Evolutionary conservation across 2,329 filamentous ascomycete species (phyloP).

Genomic region (Colletotrichum siamense): DNA sequence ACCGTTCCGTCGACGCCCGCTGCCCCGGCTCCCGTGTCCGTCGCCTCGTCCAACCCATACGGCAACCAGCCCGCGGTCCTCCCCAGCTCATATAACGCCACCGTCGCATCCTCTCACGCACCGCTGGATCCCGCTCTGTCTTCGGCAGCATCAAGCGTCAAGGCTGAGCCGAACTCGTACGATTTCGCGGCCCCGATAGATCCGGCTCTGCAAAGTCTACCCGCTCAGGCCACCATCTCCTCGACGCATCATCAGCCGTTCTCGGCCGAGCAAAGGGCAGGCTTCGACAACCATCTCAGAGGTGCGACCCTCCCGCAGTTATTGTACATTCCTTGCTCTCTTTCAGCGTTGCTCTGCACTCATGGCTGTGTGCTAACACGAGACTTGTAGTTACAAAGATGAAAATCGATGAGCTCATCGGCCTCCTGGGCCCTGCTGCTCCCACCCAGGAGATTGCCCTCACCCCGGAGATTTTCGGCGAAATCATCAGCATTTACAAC

Average conservation of each 20-base stretch:
- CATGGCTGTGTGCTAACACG: slow-evolving; percentile 48
- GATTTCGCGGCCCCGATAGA: slow-evolving; percentile 70
- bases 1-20: slow-evolving; percentile 23
- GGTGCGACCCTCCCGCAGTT: slow-evolving; percentile 47
- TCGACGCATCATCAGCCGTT: slow-evolving; percentile 32
- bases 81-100: slow-evolving; percentile 42
- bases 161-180: slow-evolving; percentile 44
- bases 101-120: slow-evolving; percentile 26
- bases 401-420: slow-evolving; percentile 76
- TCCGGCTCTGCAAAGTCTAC: slow-evolving; percentile 62
- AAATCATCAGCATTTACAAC: slow-evolving; percentile 74
- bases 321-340: slow-evolving; percentile 30
- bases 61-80: slow-evolving; percentile 50
- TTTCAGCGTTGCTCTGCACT: slow-evolving; percentile 30
- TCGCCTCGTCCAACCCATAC: slow-evolving; percentile 43
- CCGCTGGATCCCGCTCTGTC: slow-evolving; percentile 28
- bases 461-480: slow-evolving; percentile 60
- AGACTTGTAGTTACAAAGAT: slow-evolving; percentile 64
- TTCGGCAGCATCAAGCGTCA: slow-evolving; percentile 36
- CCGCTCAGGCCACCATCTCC: slow-evolving; percentile 32
- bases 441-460: slow-evolving; percentile 59
- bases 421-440: slow-evolving; percentile 63
- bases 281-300: slow-evolving; percentile 48
- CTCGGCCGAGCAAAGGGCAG: slow-evolving; percentile 25
- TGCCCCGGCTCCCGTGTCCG: slow-evolving; percentile 28